These are phyloP conservation scores for Myrmaecium sp. DNA, from an alignment of 2,329 filamentous ascomycete species.

Conservation along the genomic window DNA sequence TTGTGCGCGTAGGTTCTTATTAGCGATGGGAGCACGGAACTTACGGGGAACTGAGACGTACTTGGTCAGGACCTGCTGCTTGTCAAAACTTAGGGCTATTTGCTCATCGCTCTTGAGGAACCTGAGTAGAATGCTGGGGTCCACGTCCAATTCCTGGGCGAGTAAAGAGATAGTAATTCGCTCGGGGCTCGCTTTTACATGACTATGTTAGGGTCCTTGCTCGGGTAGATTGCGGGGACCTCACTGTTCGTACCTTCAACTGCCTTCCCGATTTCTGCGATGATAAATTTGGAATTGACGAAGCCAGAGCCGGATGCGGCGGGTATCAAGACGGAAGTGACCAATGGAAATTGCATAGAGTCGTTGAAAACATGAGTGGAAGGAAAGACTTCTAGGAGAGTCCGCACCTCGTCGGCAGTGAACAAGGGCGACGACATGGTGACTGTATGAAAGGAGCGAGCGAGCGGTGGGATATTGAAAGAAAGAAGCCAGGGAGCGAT, in stretches of 20 bases:
- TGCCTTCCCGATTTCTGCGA: conserved; percentile 10
- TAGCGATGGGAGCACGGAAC: too few relatives aligned
- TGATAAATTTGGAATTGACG: conserved; percentile 10
- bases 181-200: too few relatives aligned
- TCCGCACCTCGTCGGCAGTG: too few relatives aligned
- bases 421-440: too few relatives aligned
- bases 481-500: too few relatives aligned
- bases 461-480: too few relatives aligned
- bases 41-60: conserved; percentile 2
- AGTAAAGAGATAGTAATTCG: conserved; percentile 8
- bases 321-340: conserved; percentile 10
- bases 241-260: conserved; percentile 1
- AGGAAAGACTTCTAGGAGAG: too few relatives aligned
- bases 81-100: conserved; percentile 11
- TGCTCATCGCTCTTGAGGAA: conserved; percentile 8
- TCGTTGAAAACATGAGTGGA: too few relatives aligned
- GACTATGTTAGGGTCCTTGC: conserved; percentile 7
- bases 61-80: conserved; percentile 11
- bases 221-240: not conserved
- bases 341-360: too few relatives aligned
- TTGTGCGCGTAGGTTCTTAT: too few relatives aligned
- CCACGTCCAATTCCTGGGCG: conserved; percentile 9
- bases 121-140: conserved; percentile 8
- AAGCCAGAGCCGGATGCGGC: conserved; percentile 12
- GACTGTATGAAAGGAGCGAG: too few relatives aligned